These are phyloP conservation scores for Carallia pectinifolia DNA, from an alignment of 345 rosid species.

Conservation along the genomic window DNA sequence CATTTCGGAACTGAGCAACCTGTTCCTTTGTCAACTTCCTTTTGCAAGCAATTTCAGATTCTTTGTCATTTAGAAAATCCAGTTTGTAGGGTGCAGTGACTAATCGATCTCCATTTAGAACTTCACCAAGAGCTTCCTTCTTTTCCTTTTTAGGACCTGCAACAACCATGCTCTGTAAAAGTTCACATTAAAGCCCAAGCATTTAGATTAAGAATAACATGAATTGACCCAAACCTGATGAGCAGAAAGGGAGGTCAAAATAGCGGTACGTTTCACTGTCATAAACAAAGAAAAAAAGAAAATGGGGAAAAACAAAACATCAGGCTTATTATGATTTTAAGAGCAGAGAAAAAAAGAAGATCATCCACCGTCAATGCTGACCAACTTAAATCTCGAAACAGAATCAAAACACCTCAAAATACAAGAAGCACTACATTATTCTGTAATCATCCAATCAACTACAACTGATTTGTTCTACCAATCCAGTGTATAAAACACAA, in stretches of 20 bases:
- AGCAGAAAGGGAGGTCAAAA: conserved; percentile 78
- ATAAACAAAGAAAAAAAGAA: conserved; percentile 2
- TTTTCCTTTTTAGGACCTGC: conserved; percentile 69
- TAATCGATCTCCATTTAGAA: conserved; percentile 78
- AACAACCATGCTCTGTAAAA: conserved; percentile 5
- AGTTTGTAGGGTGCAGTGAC: conserved; percentile 86
- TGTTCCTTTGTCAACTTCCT: conserved; percentile 55
- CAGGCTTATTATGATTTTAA: neutral
- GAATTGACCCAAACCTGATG: conserved; percentile 43
- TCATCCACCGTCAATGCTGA: no score
- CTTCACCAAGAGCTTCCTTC: conserved; percentile 90
- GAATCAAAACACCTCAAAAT: no score
- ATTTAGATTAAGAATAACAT: neutral
- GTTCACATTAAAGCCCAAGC: neutral
- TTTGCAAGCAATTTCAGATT: conserved; percentile 59
- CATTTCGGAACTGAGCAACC: conserved; percentile 55
- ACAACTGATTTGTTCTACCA: no score
- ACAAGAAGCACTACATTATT: no score
- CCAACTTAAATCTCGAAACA: no score
- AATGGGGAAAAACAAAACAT: neutral
- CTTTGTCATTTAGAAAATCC: conserved; percentile 65
- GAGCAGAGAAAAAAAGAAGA: neutral
- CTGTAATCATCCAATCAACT: no score
- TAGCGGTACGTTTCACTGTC: conserved; percentile 83
- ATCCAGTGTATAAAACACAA: no score